These are phyloP conservation scores for Hura crepitans DNA, from an alignment of 441 rosid genomes.

Conservation along the genomic window DNA sequence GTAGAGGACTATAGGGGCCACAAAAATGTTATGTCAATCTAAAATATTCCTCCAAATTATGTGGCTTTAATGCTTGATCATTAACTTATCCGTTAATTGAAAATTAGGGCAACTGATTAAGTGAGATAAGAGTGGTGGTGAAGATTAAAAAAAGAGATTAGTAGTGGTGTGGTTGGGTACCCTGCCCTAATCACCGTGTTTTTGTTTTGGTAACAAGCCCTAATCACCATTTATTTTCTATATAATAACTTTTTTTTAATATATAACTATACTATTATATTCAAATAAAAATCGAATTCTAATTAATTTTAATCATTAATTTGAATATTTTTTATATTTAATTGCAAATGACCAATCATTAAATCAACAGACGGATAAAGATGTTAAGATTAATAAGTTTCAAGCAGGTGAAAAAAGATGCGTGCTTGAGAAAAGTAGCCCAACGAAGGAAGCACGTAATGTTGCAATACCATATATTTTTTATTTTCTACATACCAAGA, in stretches of 20 bases:
- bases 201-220: too few species aligned
- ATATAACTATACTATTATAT: too few species aligned
- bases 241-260: too few species aligned
- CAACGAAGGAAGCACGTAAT: slow-evolving; percentile 26
- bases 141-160: not conserved
- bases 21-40: too few species aligned
- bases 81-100: slow-evolving; percentile 45
- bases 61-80: slow-evolving; percentile 27
- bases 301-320: too few species aligned
- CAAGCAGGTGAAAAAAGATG: slow-evolving; percentile 6
- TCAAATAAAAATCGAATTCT: too few species aligned
- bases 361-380: too few species aligned
- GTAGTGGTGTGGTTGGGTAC: slow-evolving; percentile 39
- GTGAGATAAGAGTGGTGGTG: slow-evolving; percentile 24
- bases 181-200: slow-evolving; percentile 31
- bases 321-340: too few species aligned
- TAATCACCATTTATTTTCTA: too few species aligned
- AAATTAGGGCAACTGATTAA: slow-evolving; percentile 46
- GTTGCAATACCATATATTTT: slow-evolving; percentile 21
- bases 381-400: not conserved
- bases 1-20: too few species aligned
- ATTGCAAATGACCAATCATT: not conserved
- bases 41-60: not conserved
- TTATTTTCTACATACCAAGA: slow-evolving; percentile 32
- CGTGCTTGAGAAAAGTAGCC: slow-evolving; percentile 25